Evolutionary conservation across 257 asterid genomes (phyloP), one percentile per base, ranked within the genome.

Genomic region (Lithospermum erythrorhizon): DNA sequence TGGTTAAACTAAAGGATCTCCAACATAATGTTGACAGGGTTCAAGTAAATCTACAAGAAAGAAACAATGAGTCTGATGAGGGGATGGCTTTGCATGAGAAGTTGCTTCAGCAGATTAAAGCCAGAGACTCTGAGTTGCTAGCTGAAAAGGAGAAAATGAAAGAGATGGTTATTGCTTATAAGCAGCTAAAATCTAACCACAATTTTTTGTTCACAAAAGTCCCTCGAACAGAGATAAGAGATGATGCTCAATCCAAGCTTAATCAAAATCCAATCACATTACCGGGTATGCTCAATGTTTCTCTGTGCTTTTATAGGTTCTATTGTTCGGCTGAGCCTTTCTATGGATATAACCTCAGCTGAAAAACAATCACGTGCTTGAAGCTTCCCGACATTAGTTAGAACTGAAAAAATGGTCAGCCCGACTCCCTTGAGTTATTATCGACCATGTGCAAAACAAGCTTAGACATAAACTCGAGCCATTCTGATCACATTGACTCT

Each of bases 101-200:
- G 74, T 69, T 90, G 78, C 79, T 87, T 74, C 75, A 82, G 72
- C 78, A 82, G 76, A 79, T 86, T 70, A 83, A 88, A 80, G 79
- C 68, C 20, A 86, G 80, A 78, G 84, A 84, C 75, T 72, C 93
- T 6, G 84, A 84, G 63, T 62, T 86, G 67, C 71, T 58, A 69
- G 68, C 85, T 22, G 95, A 80, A 74, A 88, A 65, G 82, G 75
- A 58, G 63, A 81, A 78, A 73, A 70, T 37, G 58, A 69, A 25
- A 55, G 81, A 81, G 11, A 59, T 23, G 25, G 4, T 74, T 20
- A 53, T 54, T 72, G 67, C 76, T 30, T 83, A 72, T 69, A 88
- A 83, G 88, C 77, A 60, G 59, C 76, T 88, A 72, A 86, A 80
- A 75, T 82, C 95, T 71, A 86, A 82, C 69, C 68, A 79, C 82